A percentile compares a stretch with the other conserved stretches of the same genome.
These are phyloP conservation scores for Psilocybe azurescens DNA, from an alignment of 768 basidiomycete species.

Conservation along the genomic window DNA sequence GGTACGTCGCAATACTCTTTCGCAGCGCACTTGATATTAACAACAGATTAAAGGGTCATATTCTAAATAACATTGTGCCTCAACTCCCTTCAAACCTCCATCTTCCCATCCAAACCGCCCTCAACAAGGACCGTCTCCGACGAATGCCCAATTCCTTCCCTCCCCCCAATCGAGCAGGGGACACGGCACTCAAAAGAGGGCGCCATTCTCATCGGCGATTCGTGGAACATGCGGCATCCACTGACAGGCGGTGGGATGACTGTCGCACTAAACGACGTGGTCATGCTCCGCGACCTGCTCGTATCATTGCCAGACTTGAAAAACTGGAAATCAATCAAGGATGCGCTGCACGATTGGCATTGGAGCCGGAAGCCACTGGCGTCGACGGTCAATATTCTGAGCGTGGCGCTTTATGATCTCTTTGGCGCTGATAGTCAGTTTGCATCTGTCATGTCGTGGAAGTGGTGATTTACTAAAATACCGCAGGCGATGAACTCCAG, in stretches of 20 bases:
- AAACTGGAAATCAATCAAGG: conserved; percentile 58
- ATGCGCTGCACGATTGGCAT: conserved; percentile 74
- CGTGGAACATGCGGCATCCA: conserved; percentile 99
- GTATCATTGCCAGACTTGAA: conserved; percentile 44
- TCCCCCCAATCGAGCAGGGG: conserved; percentile 81
- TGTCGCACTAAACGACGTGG: conserved; percentile 88
- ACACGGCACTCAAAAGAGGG: conserved; percentile 59
- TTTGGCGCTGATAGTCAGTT: conserved; percentile 91
- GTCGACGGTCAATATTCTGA: conserved; percentile 90
- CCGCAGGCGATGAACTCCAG: conserved; percentile 60
- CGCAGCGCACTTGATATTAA: conserved; percentile 5
- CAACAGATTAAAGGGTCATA: conserved; percentile 55
- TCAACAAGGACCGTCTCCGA: conserved; percentile 82
- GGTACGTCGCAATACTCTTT: conserved; percentile 41
- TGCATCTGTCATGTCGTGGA: neutral
- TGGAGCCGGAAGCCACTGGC: conserved; percentile 86
- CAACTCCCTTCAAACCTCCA: conserved; percentile 81
- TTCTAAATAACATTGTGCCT: conserved; percentile 75
- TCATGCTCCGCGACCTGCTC: conserved; percentile 70
- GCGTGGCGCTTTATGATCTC: conserved; percentile 91
- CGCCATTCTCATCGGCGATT: conserved; percentile 87
- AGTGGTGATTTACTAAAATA: conserved; percentile 5
- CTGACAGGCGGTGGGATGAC: conserved; percentile 99
- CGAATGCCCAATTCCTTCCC: conserved; percentile 95
- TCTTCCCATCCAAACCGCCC: conserved; percentile 62